A percentile compares a stretch with the other conserved stretches of the same genome.
These are phyloP conservation scores for Phialemonium atrogriseum DNA, from an alignment of 2,329 filamentous ascomycete genomes.

Conservation along the genomic window DNA sequence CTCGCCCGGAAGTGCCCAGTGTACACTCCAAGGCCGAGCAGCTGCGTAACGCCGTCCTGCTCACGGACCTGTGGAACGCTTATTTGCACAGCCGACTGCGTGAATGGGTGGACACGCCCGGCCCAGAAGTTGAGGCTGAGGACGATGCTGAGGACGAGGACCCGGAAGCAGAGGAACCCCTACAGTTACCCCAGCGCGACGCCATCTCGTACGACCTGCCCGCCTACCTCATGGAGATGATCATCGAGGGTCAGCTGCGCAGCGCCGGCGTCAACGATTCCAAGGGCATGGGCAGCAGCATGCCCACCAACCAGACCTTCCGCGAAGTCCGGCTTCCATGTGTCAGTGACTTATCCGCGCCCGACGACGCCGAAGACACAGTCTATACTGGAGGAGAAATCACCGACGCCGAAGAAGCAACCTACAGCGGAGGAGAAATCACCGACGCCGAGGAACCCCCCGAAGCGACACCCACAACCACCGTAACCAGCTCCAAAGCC, in stretches of 20 bases:
- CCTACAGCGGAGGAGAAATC: too few species aligned
- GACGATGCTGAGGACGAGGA: not conserved
- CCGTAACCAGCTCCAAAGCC: too few species aligned
- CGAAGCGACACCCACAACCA: too few species aligned
- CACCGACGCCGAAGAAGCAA: too few species aligned
- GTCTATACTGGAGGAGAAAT: conserved; percentile 1
- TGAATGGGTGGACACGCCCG: conserved; percentile 32
- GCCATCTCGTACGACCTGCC: conserved; percentile 33
- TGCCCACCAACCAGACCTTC: conserved; percentile 26
- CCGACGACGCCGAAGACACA: conserved; percentile 11
- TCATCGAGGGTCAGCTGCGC: conserved; percentile 40
- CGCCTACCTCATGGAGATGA: conserved; percentile 31
- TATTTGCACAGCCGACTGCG: conserved; percentile 29
- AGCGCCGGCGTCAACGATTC: conserved; percentile 31
- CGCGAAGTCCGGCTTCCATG: conserved; percentile 35
- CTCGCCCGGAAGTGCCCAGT: conserved; percentile 30
- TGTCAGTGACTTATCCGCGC: conserved; percentile 2
- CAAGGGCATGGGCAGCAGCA: conserved; percentile 32
- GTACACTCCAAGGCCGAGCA: conserved; percentile 43
- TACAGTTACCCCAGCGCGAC: conserved; percentile 28
- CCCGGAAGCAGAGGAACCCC: conserved; percentile 13
- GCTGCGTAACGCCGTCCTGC: conserved; percentile 42
- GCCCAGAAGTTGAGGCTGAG: conserved; percentile 9
- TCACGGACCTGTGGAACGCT: conserved; percentile 43
- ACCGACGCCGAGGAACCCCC: too few species aligned